Percentiles rank a stretch among this genome's conserved stretches.
Evolutionary conservation across 2,329 filamentous ascomycete genomes (phyloP).

Genomic region (Neodidymelliopsis sp.): DNA sequence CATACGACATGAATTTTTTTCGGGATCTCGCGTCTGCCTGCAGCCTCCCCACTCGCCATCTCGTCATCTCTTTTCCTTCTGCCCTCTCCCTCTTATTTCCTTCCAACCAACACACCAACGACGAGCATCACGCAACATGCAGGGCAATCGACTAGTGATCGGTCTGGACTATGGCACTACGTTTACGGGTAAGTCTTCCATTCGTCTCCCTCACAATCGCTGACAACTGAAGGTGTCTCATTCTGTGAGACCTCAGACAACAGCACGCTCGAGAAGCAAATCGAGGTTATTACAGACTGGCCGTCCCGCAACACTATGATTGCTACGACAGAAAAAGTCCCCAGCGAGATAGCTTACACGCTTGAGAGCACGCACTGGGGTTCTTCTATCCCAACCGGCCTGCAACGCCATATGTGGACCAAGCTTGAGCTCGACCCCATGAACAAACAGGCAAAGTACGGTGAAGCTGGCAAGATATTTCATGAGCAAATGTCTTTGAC

Average conservation of each 20-base stretch:
- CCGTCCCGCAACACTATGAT: slow-evolving; percentile 30
- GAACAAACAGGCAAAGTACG: too few species aligned
- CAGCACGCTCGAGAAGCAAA: slow-evolving; percentile 8
- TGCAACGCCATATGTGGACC: slow-evolving; percentile 42
- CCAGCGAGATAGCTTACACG: slow-evolving; percentile 32
- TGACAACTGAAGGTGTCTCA: slow-evolving; percentile 31
- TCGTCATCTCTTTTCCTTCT: too few species aligned
- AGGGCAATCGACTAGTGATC: slow-evolving; percentile 10
- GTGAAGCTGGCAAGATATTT: slow-evolving; percentile 27
- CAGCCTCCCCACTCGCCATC: too few species aligned
- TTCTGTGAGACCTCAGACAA: slow-evolving; percentile 39
- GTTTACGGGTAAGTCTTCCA: slow-evolving; percentile 22
- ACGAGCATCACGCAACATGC: not conserved
- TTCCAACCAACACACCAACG: not conserved
- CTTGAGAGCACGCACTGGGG: slow-evolving; percentile 25
- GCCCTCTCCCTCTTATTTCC: not conserved
- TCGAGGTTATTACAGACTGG: slow-evolving; percentile 40
- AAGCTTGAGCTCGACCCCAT: slow-evolving; percentile 38
- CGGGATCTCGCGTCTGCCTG: too few species aligned
- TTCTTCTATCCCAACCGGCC: slow-evolving; percentile 21
- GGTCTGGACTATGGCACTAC: slow-evolving; percentile 37
- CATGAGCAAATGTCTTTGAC: too few species aligned
- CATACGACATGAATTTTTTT: too few species aligned
- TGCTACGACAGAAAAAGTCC: slow-evolving; percentile 41
- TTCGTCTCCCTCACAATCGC: not conserved